phyloP scores from a whole-genome alignment of 1,284 basidiomycete species.

The Leccinum fuscescens region DNA sequence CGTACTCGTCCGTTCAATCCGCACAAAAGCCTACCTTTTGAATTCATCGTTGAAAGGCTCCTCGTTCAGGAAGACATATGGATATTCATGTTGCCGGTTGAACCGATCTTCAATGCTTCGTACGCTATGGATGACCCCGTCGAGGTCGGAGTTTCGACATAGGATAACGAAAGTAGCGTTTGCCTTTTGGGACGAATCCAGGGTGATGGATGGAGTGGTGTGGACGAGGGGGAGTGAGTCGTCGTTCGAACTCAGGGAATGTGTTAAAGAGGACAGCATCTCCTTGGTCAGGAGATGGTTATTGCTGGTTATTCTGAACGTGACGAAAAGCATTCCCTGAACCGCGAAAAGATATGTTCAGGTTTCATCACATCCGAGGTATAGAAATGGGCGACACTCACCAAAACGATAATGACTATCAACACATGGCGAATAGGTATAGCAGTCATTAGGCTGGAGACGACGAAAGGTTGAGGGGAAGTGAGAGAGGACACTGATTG shows the following conservation, averaged over 20 bases:
- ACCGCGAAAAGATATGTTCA: neutral
- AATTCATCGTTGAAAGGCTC: slow-evolving; percentile 68
- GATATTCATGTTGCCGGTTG: slow-evolving; percentile 63
- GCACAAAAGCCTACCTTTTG: slow-evolving; percentile 44
- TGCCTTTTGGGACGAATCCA: slow-evolving; percentile 13
- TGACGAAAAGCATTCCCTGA: slow-evolving; percentile 20
- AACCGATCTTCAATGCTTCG: slow-evolving; percentile 58
- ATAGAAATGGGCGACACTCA: slow-evolving; percentile 13
- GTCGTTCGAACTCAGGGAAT: neutral
- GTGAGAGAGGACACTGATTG: neutral
- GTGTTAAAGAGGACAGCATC: slow-evolving; percentile 4
- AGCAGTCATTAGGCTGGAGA: slow-evolving; percentile 14
- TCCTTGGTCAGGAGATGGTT: neutral
- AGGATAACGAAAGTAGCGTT: slow-evolving; percentile 34
- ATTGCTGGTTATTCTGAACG: neutral
- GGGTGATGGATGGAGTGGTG: neutral
- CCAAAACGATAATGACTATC: slow-evolving; percentile 19
- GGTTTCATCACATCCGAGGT: neutral
- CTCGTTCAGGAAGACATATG: slow-evolving; percentile 74
- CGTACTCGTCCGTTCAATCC: slow-evolving; percentile 6
- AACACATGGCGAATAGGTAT: slow-evolving; percentile 25
- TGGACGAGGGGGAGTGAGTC: neutral
- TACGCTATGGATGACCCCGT: slow-evolving; percentile 53
- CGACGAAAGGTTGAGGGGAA: neutral
- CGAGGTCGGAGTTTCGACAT: slow-evolving; percentile 44